A percentile compares a stretch with the other conserved stretches of the same genome.
Conservation (phyloP, 768 basidiomycete genomes). For the Phallus indusiatus region DNA sequence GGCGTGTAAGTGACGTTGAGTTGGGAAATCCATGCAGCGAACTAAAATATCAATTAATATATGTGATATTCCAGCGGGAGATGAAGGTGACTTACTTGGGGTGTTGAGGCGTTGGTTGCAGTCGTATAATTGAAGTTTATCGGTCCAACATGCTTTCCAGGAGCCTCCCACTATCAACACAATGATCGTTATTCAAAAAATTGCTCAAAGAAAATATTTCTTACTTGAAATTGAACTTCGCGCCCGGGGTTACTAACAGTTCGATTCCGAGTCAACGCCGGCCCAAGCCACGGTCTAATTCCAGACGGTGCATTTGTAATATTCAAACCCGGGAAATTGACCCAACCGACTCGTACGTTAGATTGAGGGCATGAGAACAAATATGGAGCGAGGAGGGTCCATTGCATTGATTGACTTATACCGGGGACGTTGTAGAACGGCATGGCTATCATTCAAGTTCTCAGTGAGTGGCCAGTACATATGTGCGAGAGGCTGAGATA, state of each 20-base stretch:
- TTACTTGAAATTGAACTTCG: neutral
- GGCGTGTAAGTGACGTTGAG: slow-evolving; percentile 52
- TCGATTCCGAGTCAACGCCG: neutral
- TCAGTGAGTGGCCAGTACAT: too few relatives aligned
- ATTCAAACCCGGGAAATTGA: slow-evolving; percentile 47
- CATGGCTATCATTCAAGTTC: neutral
- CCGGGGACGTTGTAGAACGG: slow-evolving; percentile 39
- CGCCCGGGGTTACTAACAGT: neutral
- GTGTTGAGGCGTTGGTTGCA: slow-evolving; percentile 28
- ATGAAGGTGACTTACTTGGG: slow-evolving; percentile 25
- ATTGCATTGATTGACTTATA: slow-evolving; percentile 53
- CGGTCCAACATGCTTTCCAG: slow-evolving; percentile 42
- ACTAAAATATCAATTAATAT: slow-evolving; percentile 25
- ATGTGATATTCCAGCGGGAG: too few relatives aligned
- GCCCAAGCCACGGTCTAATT: neutral
- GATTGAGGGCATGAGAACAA: slow-evolving; percentile 41
- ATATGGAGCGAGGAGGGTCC: slow-evolving; percentile 50
- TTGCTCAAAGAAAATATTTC: neutral
- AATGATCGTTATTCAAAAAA: slow-evolving; percentile 21
- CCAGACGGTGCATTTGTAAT: slow-evolving; percentile 19
- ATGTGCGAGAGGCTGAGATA: slow-evolving; percentile 9
- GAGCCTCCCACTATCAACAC: slow-evolving; percentile 42
- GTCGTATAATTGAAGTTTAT: slow-evolving; percentile 41
- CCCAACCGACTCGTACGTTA: slow-evolving; percentile 42
- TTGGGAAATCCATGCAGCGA: slow-evolving; percentile 50